These are phyloP conservation scores for Tuber calosporum DNA, from an alignment of 495 filamentous ascomycete genomes.

Conservation along the genomic window DNA sequence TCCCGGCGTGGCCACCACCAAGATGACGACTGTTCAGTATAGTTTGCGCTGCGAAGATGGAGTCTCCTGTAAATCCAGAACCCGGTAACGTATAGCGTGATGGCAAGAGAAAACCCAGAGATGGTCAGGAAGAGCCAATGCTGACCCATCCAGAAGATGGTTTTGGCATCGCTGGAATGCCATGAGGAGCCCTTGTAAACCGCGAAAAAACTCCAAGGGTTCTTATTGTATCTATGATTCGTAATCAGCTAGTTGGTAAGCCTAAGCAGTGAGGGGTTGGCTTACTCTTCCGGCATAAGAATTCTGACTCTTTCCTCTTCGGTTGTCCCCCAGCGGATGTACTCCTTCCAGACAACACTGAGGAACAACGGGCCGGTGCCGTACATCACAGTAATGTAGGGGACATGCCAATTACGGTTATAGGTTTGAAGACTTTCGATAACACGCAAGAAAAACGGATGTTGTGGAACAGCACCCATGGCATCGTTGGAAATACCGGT, in stretches of 20 bases:
- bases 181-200: conserved; percentile 68
- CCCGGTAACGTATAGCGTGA: conserved; percentile 23
- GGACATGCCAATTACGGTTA: conserved; percentile 67
- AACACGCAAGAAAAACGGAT: conserved; percentile 72
- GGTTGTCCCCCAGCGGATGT: conserved; percentile 46
- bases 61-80: conserved; percentile 31
- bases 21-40: conserved; percentile 25
- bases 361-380: conserved; percentile 78
- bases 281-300: conserved; percentile 44
- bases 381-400: conserved; percentile 87
- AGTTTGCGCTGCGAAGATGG: conserved; percentile 20
- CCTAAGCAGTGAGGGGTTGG: neutral
- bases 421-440: conserved; percentile 65
- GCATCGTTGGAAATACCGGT: conserved; percentile 87
- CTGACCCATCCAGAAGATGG: conserved; percentile 76
- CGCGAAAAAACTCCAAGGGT: conserved; percentile 70
- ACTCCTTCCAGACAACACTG: conserved; percentile 77
- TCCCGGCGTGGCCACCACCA: conserved; percentile 33
- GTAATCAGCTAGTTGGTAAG: conserved; percentile 46
- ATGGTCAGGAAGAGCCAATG: conserved; percentile 68
- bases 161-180: conserved; percentile 65
- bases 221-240: conserved; percentile 61
- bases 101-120: conserved; percentile 54
- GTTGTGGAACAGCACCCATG: conserved; percentile 71
- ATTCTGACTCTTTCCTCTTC: conserved; percentile 40